These are phyloP conservation scores for Bretschneidera sinensis DNA, from an alignment of 345 rosid genomes.

Conservation along the genomic window DNA sequence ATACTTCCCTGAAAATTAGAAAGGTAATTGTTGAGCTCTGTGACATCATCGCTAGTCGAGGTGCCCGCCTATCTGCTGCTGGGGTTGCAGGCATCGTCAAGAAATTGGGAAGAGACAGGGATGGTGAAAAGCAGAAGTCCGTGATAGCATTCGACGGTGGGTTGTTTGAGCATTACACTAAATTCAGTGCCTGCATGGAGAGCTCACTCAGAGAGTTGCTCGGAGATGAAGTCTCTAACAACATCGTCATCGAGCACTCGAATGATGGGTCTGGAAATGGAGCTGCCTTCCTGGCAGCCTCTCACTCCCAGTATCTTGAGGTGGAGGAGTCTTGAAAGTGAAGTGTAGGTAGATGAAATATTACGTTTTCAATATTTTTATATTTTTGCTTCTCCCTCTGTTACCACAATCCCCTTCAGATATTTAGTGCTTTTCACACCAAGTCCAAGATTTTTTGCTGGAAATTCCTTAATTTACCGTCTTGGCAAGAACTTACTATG, in stretches of 20 bases:
- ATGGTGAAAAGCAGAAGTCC: constrained; percentile 41
- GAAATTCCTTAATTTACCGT: constrained; percentile 10
- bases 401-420: background rate
- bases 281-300: constrained; percentile 78
- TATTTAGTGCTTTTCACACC: constrained; percentile 10
- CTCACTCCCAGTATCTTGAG: constrained; percentile 54
- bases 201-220: constrained; percentile 54
- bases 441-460: constrained; percentile 1
- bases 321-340: constrained; percentile 23
- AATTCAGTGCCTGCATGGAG: constrained; percentile 51
- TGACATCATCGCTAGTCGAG: constrained; percentile 59
- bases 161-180: constrained; percentile 58
- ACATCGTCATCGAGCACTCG: constrained; percentile 34
- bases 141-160: constrained; percentile 77
- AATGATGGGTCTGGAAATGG: constrained; percentile 82
- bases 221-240: constrained; percentile 48
- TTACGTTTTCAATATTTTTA: constrained; percentile 7
- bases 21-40: constrained; percentile 52
- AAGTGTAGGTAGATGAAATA: constrained; percentile 1
- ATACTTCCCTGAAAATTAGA: constrained; percentile 57
- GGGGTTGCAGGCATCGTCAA: constrained; percentile 70
- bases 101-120: constrained; percentile 63
- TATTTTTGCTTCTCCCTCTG: constrained; percentile 2
- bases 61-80: constrained; percentile 76
- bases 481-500: constrained; percentile 7